These are phyloP conservation scores for Hypocreales sp. DNA, from an alignment of 2,329 filamentous ascomycete species.

Conservation along the genomic window DNA sequence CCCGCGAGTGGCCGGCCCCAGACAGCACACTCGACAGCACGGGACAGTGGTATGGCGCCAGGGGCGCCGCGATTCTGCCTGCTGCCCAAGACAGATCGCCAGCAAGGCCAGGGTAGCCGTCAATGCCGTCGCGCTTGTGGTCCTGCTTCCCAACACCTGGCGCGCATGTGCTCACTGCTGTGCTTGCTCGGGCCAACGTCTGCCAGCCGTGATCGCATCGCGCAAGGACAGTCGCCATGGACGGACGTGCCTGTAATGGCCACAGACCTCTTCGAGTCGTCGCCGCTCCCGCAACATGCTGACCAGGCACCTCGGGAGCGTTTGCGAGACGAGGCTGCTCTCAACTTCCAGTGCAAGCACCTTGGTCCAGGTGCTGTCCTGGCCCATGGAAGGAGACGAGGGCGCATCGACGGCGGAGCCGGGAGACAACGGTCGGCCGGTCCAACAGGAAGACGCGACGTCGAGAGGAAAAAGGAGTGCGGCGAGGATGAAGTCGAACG, in stretches of 20 bases:
- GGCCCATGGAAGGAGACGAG: constrained; percentile 16
- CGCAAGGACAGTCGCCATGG: constrained; percentile 1
- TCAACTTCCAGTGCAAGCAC: constrained; percentile 37
- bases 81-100: too few species aligned
- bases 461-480: constrained; percentile 19
- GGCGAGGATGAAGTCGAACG: constrained; percentile 43
- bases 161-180: constrained; percentile 30
- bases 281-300: constrained; percentile 22
- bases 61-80: too few species aligned
- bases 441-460: constrained; percentile 6
- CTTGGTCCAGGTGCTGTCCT: constrained; percentile 14
- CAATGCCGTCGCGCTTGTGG: neutral
- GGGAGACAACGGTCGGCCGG: constrained; percentile 1
- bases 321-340: constrained; percentile 36
- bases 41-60: too few species aligned
- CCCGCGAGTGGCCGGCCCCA: constrained; percentile 1
- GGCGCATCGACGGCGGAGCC: constrained; percentile 3
- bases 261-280: constrained; percentile 10
- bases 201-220: constrained; percentile 3
- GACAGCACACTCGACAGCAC: neutral
- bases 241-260: constrained; percentile 4
- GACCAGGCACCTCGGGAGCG: constrained; percentile 33
- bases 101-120: too few species aligned
- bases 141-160: neutral
- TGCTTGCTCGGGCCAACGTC: constrained; percentile 26